phyloP scores from a whole-genome alignment of 768 basidiomycete species.

The Lactarius trivialis region DNA sequence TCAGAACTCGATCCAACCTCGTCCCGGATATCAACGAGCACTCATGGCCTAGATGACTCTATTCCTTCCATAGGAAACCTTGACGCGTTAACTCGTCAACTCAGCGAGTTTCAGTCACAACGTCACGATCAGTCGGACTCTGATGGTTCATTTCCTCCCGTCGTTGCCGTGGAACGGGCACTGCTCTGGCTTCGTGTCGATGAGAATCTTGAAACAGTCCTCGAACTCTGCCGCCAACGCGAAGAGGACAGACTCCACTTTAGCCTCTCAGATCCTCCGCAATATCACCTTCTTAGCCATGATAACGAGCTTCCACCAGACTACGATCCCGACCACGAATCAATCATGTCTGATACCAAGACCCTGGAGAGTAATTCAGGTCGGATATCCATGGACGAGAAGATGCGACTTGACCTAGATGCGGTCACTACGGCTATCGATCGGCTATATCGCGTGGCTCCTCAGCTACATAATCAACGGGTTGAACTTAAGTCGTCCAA shows the following conservation, averaged over 20 bases:
- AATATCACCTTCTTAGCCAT: conserved; percentile 29
- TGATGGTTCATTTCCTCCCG: conserved; percentile 13
- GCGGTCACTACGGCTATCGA: conserved; percentile 84
- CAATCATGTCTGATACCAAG: conserved; percentile 15
- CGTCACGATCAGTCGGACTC: conserved; percentile 14
- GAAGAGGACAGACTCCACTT: conserved; percentile 9
- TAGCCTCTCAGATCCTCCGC: conserved; percentile 6
- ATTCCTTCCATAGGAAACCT: conserved; percentile 27
- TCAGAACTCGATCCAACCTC: conserved; percentile 31
- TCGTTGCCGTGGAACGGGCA: conserved; percentile 22
- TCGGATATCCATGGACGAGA: conserved; percentile 46
- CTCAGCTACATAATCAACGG: conserved; percentile 86
- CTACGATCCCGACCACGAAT: conserved; percentile 26
- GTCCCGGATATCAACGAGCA: conserved; percentile 24
- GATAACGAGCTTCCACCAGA: conserved; percentile 30
- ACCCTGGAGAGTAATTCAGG: conserved; percentile 10
- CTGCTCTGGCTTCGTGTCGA: conserved; percentile 22
- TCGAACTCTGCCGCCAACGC: conserved; percentile 20
- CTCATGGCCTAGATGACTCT: conserved; percentile 10
- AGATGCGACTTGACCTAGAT: conserved; percentile 83
- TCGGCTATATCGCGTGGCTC: conserved; percentile 75
- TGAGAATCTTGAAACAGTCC: conserved; percentile 20
- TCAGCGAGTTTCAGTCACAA: conserved; percentile 20
- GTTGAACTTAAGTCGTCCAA: conserved; percentile 79
- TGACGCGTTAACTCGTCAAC: conserved; percentile 18